Base-by-base conservation (phyloP, 768 basidiomycete genomes). In the Lentinus brumalis region DNA sequence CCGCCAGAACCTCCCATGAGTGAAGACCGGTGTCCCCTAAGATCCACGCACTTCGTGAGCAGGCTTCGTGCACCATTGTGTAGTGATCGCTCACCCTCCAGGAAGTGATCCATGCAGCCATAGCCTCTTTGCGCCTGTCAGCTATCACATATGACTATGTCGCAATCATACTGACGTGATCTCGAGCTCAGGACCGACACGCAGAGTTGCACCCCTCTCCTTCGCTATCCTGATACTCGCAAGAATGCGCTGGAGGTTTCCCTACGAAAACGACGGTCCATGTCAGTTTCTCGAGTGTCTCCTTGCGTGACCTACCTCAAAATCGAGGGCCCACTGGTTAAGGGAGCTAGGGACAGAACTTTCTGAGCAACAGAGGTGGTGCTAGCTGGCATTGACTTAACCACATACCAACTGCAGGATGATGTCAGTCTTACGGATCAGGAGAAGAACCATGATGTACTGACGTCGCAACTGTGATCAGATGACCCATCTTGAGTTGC, bases 261-360 rank as follows among this genome's bases (percentile, higher is more conserved):
- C 97, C 93, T 97, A 35, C 18, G 26, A 8, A 7, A 1, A 49
- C 15, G 18, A 14, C 18, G 7, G 30, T 47, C 26, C 2, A 8
- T 35, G 35, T 11, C 7, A 35, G 35, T 3, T 11, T 26, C 26
- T 14, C 14, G 5, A 10, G 26, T 1, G 54, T 14, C 51, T 16
- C 40, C 10, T 32, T 21, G 47, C 9, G 2, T n/a, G 11, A 63
- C 78, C 62, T 69, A 90, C 95, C 71, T 96, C 87, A 63, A 98
- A 98, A 73, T 98, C 96, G 41, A 98, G 77, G 7, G 97, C 92
- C 94, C 96, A 98, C 75, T 99, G 96, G 69, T 98, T 96, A 31
- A 99, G 79, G 15, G 94, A 95, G 72, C 94, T 96, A 47, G 16
- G 18, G 15, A 9, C 18, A 0, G 2, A 12, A 4, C 2, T 5